Evolutionary conservation across 1,139 yeast genomes (phyloP).

Genomic region (Wickerhamiella infanticola): DNA sequence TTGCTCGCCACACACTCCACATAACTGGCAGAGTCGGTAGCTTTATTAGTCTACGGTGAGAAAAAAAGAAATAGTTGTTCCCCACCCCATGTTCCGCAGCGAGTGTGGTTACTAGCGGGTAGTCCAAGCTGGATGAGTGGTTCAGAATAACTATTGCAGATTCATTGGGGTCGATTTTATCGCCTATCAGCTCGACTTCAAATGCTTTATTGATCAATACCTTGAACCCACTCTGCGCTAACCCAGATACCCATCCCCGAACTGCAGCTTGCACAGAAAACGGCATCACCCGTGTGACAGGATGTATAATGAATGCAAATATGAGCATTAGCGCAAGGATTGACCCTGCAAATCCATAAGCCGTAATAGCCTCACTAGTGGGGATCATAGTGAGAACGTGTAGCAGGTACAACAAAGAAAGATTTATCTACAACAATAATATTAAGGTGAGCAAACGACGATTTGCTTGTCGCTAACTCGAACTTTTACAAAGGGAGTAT

Average conservation of each 20-base stretch:
- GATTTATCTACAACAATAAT: no score
- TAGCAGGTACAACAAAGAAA: no score
- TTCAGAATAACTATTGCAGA: slow-evolving; percentile 25
- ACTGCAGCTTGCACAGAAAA: background rate
- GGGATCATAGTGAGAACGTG: background rate
- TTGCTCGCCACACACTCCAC: slow-evolving; percentile 12
- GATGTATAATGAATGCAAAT: background rate
- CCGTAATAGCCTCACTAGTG: background rate
- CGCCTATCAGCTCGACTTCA: slow-evolving; percentile 8
- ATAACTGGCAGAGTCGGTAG: slow-evolving; percentile 16
- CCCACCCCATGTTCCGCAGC: slow-evolving; percentile 20
- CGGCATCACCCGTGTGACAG: background rate
- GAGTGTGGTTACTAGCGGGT: slow-evolving; percentile 33
- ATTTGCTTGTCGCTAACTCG: no score
- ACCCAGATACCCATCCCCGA: background rate
- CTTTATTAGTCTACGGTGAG: slow-evolving; percentile 17
- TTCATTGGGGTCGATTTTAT: slow-evolving; percentile 10
- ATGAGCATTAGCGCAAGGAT: background rate
- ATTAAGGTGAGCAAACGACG: no score
- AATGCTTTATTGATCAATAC: background rate
- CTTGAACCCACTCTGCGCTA: background rate
- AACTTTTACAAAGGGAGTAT: background rate
- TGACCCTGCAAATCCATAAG: background rate
- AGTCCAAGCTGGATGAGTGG: slow-evolving; percentile 43
- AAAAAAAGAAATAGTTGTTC: slow-evolving; percentile 18